Base-by-base conservation (phyloP, 2,329 filamentous ascomycete species). In the Venturiaceae sp. region DNA sequence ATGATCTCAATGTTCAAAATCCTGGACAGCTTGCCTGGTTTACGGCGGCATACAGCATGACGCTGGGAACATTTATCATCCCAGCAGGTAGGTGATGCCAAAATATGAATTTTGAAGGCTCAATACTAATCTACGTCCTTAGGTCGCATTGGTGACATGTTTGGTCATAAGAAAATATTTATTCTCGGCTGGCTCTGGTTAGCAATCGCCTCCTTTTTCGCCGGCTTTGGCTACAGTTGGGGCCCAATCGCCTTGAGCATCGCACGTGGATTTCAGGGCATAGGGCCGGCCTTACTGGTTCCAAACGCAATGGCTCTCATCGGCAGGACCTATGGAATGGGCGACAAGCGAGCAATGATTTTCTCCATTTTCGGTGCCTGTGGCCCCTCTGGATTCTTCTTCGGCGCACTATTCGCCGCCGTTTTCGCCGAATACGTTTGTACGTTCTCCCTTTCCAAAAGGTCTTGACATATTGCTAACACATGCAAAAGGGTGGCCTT, bases 1-100 rank as follows among this genome's bases (percentile, higher is more conserved):
- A 60, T 23, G 21, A 32, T 13, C 37, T 61, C n/a, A 32, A 41
- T 19, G 47, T 60, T 14, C 13, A 37, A 16, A 30, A 60, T 34
- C 58, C 57, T n/a, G 76, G 75, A 8, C 67, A 76, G n/a, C 69
- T 83, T 14, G 76, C 74, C 52, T 85, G 83, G 81, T 76, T 80
- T 52, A 74, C 81, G 11, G 81, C 81, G 0, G 80, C 80, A 1
- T 86, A 83, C 65, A 76, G 74, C 9, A 67, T 85, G 56, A 74
- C 71, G 1, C 62, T 69, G 56, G 71, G 72, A 9, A 72, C 70
- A 1, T 74, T 74, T 59, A 73, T 74, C 58, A 64, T 74, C 5
- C 61, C 72, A 28, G 66, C 68, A 34, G 59, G 58, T 59, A 59
- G 33, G 58, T 11, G 21, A 26, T 21, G 6, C 3, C 23, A 13